Base-by-base conservation (phyloP, 257 asterid genomes). In the Lantana camara region DNA sequence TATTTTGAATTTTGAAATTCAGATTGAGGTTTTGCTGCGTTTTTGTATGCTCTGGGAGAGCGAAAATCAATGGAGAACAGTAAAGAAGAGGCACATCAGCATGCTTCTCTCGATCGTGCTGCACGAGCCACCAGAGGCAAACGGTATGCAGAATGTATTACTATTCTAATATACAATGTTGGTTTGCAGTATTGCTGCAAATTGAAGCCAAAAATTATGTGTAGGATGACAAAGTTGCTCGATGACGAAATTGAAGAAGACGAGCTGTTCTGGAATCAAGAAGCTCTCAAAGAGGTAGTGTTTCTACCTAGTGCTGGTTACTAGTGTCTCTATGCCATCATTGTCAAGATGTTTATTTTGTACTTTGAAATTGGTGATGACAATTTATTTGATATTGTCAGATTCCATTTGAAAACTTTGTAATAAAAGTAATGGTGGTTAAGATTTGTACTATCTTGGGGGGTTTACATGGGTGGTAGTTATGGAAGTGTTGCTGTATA, bases 91-190 rank as follows among this genome's bases (percentile, higher is more conserved):
- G 76, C 72, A 8, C 75, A 65, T 35, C 82, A 76, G 61, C 74
- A 56, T 59, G 76, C 37, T 40, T 79, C 81, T 58, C 96, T 91
- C 30, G 91, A 91, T 67, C 96, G 96, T 22, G 15, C 82, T 67
- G 65, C 87, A 69, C 88, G 98, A 37, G 86, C 95, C 57, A 91
- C 96, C 61, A 83, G 98, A 79, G 99, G 99, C 66, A 93, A 87
- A 80, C 89, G 98, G 96, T 91, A 60, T 34, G 66, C 68, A 34
- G 11, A 21, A 41, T 16, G 0, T 40, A 30, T 54, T 17, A 51
- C 40, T 66, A 51, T 15, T 15, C 9, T 70, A n/a, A 27, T 20
- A 9, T 57, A 59, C 51, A 55, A 54, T 73, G 58, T 46, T 2
- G 2, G 4, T 64, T 35, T 32, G 5, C 73, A 8, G 47, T 13